A percentile compares a stretch with the other conserved stretches of the same genome.
Evolutionary conservation across 2,329 filamentous ascomycete genomes (phyloP).

Genomic region (Pyrenochaeta sp.): DNA sequence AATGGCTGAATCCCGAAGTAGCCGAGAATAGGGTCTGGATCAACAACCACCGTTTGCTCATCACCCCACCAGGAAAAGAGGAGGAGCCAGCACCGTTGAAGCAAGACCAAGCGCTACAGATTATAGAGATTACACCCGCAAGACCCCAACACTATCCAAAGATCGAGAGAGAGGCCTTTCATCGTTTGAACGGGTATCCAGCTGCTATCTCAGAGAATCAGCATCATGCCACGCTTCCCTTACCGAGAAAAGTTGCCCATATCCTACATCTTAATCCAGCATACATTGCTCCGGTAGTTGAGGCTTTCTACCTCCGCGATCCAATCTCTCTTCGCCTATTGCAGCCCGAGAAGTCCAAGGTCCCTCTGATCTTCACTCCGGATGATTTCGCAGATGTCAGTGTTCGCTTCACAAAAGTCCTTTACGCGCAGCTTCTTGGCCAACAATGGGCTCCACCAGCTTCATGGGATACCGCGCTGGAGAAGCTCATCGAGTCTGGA

Average conservation of each 20-base stretch:
- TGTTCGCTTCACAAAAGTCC: slow-evolving; percentile 83
- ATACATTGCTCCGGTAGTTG: slow-evolving; percentile 82
- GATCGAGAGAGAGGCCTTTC: slow-evolving; percentile 90
- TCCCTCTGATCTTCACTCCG: slow-evolving; percentile 72
- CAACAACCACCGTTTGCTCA: slow-evolving; percentile 74
- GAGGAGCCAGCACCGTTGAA: slow-evolving; percentile 57
- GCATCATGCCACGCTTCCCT: slow-evolving; percentile 76
- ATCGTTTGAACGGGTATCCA: slow-evolving; percentile 85
- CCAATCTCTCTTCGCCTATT: slow-evolving; percentile 77
- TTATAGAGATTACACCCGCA: slow-evolving; percentile 65
- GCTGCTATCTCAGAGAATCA: slow-evolving; percentile 74
- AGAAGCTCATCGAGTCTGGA: slow-evolving; percentile 38
- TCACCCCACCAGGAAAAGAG: slow-evolving; percentile 68
- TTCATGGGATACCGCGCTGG: slow-evolving; percentile 59
- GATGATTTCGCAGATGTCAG: slow-evolving; percentile 81
- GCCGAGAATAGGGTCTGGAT: slow-evolving; percentile 92
- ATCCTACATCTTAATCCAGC: slow-evolving; percentile 78
- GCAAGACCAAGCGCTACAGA: slow-evolving; percentile 69
- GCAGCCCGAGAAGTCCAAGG: slow-evolving; percentile 58
- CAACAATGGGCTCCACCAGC: slow-evolving; percentile 78
- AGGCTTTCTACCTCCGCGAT: slow-evolving; percentile 92
- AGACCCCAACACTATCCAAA: slow-evolving; percentile 74
- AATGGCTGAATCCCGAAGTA: slow-evolving; percentile 91
- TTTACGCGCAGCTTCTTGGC: slow-evolving; percentile 89
- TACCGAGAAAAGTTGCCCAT: slow-evolving; percentile 84